These are phyloP conservation scores for Fusarium kyushuense DNA, from an alignment of 2,329 filamentous ascomycete genomes.

Conservation along the genomic window DNA sequence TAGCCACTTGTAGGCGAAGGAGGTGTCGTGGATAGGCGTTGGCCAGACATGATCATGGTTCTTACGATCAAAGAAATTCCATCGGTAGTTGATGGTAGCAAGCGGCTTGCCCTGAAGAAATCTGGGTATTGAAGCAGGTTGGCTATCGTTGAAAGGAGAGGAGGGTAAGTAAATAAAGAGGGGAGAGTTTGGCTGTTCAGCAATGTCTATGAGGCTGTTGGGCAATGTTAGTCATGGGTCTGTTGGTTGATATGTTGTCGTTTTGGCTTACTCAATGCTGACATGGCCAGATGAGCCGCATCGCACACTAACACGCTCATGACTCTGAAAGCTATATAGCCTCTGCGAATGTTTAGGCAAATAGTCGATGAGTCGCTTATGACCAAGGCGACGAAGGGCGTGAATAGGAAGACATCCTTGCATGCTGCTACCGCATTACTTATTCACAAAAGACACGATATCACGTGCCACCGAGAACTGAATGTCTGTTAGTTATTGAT, in stretches of 20 bases:
- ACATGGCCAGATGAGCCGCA: constrained; percentile 64
- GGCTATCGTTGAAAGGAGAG: constrained; percentile 51
- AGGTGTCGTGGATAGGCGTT: constrained; percentile 67
- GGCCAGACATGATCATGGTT: constrained; percentile 60
- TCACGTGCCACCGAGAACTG: neutral
- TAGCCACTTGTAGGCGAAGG: constrained; percentile 67
- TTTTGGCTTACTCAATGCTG: constrained; percentile 62
- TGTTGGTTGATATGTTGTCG: neutral
- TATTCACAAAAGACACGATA: neutral
- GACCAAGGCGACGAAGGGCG: constrained; percentile 27
- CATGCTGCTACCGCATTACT: constrained; percentile 43
- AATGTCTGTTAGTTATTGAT: neutral
- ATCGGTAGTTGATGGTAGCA: constrained; percentile 71
- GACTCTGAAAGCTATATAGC: constrained; percentile 41
- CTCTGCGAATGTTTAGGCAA: constrained; percentile 10
- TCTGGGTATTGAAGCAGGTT: constrained; percentile 52
- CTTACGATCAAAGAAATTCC: constrained; percentile 53
- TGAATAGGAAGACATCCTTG: constrained; percentile 38
- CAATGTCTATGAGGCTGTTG: constrained; percentile 63
- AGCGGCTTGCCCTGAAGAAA: constrained; percentile 60
- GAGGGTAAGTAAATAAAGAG: constrained; percentile 69
- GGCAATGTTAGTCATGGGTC: constrained; percentile 33
- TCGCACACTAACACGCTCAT: constrained; percentile 59
- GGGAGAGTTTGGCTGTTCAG: constrained; percentile 54
- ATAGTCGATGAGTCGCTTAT: constrained; percentile 16